Base-by-base conservation (phyloP, 768 basidiomycete genomes). In the Phanerochaete sordida region DNA sequence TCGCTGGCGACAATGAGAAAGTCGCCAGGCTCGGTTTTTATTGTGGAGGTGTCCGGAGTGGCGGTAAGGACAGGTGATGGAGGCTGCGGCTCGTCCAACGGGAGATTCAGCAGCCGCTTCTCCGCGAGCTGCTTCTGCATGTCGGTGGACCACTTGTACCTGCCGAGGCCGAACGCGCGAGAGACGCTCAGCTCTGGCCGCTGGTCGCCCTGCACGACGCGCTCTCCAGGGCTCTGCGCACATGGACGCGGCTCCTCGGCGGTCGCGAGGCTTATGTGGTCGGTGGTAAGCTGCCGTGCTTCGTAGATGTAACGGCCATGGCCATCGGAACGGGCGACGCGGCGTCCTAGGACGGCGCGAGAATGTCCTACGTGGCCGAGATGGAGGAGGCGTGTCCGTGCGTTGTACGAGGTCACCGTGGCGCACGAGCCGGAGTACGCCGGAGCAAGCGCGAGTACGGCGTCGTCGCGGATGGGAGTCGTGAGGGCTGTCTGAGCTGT, bases 41-140 rank as follows among this genome's bases (percentile, higher is more conserved):
- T 54, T 1, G 75, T 73, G 19, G 74, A 79, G 33, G 84, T 74
- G 46, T 78, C 80, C 2, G 84, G 84, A 60, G 78, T 76, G 1
- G 83, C 82, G 8, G 78, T 81, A 21, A 84, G 71, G 65, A 81
- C 80, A 0, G 81, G 79, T 2, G 84, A 83, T 1, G 84, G 83
- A 1, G 78, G 82, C 60, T 71, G 72, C 57, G 76, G 69, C 27
- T 69, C 63, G 7, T 69, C 59, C 9, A 61, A 70, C 6, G 68
- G 68, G 0, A 62, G 47, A 43, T 76, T 72, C 11, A 75, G 74
- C 8, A 80, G 67, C 57, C 73, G 77, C 31, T 74, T 71, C 23
- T 64, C 57, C 55, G 72, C 66, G 26, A 81, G 66, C n/a, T 70
- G 69, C 39, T 71, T 59, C 59, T 81, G 80, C 2, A 75, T 63